Base-by-base conservation (phyloP, 1,284 basidiomycete species). In the Puccinia horiana region DNA sequence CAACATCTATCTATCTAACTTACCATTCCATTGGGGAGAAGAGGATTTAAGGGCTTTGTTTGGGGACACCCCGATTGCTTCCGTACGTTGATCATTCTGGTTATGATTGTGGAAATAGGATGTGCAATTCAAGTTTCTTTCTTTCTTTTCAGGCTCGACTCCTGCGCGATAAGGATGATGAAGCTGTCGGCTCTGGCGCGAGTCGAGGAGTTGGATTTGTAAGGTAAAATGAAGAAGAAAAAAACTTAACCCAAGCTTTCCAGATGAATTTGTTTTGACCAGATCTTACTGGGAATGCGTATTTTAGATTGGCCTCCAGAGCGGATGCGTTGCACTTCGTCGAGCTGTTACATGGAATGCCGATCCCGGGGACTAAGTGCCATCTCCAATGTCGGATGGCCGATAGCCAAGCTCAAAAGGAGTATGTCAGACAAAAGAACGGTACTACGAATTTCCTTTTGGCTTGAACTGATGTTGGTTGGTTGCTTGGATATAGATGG, bases 341-440 rank as follows among this genome's bases (percentile, higher is more conserved):
- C 23, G 63, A 79, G 35, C 23, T 40, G 52, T 56, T 79, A 65
- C 63, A 79, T 65, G 76, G 76, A 3, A 69, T 69, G 61, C 35
- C 54, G 14, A 70, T 79, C 49, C 42, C 63, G 1, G 65, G 65
- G 9, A 54, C 47, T 2, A 65, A 70, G 32, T 54, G 32, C 58
- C 63, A 70, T 40, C 63, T 79, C 26, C 76, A 79, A 58, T 79
- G 76, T 70, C 63, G 76, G 5, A 79, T 79, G 76, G 76, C 76
- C n/a, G 76, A 79, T 70, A 79, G 76, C 35, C 56, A 79, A 37
- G 76, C 76, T 9, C 76, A 79, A 70, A 79, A 79, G 54, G 76
- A 79, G 76, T 79, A 49, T 49, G 76, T 40, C 49, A 42, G 23
- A 20, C 54, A 14, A 14, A 12, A n/a, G n/a, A 49, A 26, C 47